Evolutionary conservation across 2,329 filamentous ascomycete genomes (phyloP), one percentile per base, ranked within the genome.

Genomic region (Pyrenophora graminea): DNA sequence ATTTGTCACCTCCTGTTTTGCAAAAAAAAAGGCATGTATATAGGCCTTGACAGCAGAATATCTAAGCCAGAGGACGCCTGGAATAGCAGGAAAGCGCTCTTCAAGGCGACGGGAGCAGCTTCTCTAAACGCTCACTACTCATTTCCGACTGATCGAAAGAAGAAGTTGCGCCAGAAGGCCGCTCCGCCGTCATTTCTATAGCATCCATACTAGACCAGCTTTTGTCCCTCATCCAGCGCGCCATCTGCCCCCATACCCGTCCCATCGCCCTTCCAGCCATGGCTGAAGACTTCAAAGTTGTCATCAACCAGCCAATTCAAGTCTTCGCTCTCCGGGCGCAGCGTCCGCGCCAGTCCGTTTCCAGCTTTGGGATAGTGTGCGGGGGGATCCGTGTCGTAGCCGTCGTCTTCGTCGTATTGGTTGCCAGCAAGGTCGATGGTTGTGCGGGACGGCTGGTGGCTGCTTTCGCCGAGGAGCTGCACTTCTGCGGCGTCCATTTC

Each of bases 341-440:
- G 64, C 19, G 77, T 80, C 23, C 73, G 51, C 57, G 75, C 77
- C 5, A 88, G 74, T 2, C 86, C 85, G 47, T 85, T 79, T 1
- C 85, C 86, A 6, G 85, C 76, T 55, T 80, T 81, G 0, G 85
- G 85, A 58, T 88, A 88, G 37, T 85, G 78, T 23, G 82, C 79
- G 4, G 79, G 78, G 19, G 79, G 78, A 51, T 79, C 76, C 2
- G 73, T 74, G 54, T 77, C 76, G 61, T 85, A 84, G 39, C 82
- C 80, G 39, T 84, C 79, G 53, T 81, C 79, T 52, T 69, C 66
- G 19, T 69, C 65, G 44, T 71, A 69, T 21, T 62, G 55, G 54
- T 59, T 62, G 32, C 61, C 58, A 4, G 58, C 55, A 17, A 60
- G 53, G 27, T 62, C 63, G 31, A 51, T 58, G 48, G 58, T 67